phyloP scores from a whole-genome alignment of 164 flowering plant species.

The Magnolia kwangsiensis region DNA sequence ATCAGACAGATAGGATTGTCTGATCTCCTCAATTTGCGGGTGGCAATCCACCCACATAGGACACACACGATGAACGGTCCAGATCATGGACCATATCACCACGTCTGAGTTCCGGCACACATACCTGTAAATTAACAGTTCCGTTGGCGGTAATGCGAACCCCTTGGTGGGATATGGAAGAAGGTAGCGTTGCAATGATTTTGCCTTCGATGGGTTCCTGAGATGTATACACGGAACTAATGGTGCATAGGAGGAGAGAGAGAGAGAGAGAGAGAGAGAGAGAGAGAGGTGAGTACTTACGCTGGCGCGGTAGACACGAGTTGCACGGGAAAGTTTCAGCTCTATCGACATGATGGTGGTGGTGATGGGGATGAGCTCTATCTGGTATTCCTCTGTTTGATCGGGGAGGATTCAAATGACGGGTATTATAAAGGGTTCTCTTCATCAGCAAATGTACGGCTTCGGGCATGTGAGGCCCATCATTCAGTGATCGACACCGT shows the following conservation, averaged over 20 bases:
- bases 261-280: slow-evolving; percentile 1
- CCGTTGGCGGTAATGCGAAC: slow-evolving; percentile 66
- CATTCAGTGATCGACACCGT: too few relatives aligned
- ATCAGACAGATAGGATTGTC: too few relatives aligned
- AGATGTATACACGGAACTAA: slow-evolving; percentile 1
- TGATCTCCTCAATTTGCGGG: too few relatives aligned
- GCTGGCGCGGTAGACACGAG: slow-evolving; percentile 59
- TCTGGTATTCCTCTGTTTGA: too few relatives aligned
- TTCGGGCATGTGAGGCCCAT: too few relatives aligned
- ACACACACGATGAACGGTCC: too few relatives aligned
- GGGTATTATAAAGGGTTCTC: too few relatives aligned
- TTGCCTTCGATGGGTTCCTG: slow-evolving; percentile 77
- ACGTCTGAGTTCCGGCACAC: not conserved
- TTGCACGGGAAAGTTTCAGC: slow-evolving; percentile 70
- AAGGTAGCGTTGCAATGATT: slow-evolving; percentile 48
- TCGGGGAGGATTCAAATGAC: too few relatives aligned
- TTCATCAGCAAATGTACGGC: too few relatives aligned
- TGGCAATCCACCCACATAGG: too few relatives aligned
- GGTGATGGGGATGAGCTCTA: too few relatives aligned
- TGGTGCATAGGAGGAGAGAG: not conserved
- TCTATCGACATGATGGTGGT: slow-evolving; percentile 34
- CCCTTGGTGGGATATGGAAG: slow-evolving; percentile 67
- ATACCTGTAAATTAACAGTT: slow-evolving; percentile 76
- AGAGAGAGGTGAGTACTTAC: slow-evolving; percentile 25
- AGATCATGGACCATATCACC: too few relatives aligned